Base-by-base conservation (phyloP, 208 protist species). In the Wallacemonas collosoma region DNA sequence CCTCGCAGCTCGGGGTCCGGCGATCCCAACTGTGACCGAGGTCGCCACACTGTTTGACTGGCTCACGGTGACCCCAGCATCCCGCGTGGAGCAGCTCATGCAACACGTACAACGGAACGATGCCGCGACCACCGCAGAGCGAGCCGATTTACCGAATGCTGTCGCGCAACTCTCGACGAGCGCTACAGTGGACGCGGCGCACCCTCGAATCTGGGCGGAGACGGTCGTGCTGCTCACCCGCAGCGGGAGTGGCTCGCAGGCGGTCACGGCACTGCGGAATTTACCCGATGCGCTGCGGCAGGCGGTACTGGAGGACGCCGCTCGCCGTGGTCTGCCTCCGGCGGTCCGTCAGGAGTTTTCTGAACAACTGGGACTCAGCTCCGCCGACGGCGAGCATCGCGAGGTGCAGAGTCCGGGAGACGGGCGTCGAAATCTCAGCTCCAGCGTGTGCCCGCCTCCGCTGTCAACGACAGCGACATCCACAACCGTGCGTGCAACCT, bases 241-340 rank as follows among this genome's bases (percentile, higher is more conserved):
- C 43, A 65, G 60, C 43, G 60, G 60, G 11, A 38, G 40, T 8
- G 60, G 60, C 12, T 50, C 60, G 12, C 38, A 65, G 43, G 60
- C 60, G 9, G 7, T 65, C 14, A 35, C 60, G 41, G 54, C 56
- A 3, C 43, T 64, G 1, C 3, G 8, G 38, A 14, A 2, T 3
- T 8, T 72, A 1, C 40, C 68, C 26, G 5, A 2, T 2, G 76
- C 79, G 47, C 65, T 67, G 58, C 72, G 63, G 45, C 68, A 61
- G 26, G 61, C 66, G 4, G 56, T 64, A 12, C 63, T 57, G n/a
- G 3, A 51, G 43, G 60, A 65, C 7, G 60, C 60, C 14, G 0
- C 11, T 72, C 39, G 41, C 58, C 43, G 79, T 68, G 41, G 79
- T 60, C 7, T 63, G 47, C 17, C 55, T n/a, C 6, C 54, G 72